Percentiles rank a stretch among this genome's conserved stretches.
Evolutionary conservation across 139 green algal species (phyloP).

Genomic region (Tetradesmus obliquus): DNA sequence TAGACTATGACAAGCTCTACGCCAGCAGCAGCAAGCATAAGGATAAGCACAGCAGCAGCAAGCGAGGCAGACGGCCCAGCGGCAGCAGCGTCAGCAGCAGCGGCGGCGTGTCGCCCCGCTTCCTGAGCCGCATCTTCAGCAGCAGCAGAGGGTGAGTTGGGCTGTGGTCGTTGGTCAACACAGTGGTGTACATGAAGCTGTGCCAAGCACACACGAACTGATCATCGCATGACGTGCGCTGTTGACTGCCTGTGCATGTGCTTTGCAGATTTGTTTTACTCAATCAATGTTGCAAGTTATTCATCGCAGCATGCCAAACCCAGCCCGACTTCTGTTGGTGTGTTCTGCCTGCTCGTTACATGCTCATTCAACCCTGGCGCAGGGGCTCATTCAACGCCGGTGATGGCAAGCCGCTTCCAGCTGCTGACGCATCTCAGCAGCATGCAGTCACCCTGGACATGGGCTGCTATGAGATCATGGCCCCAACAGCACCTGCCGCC

Average conservation of each 20-base stretch:
- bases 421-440: background rate
- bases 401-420: background rate
- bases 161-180: background rate
- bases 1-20: slow-evolving; percentile 26
- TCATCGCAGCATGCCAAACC: too few species aligned
- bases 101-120: background rate
- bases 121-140: background rate
- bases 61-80: background rate
- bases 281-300: too few species aligned
- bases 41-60: background rate
- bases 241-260: background rate
- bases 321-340: too few species aligned
- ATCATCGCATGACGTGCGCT: too few species aligned
- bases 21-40: background rate
- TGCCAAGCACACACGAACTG: too few species aligned
- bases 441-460: slow-evolving; percentile 30
- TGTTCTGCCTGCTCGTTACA: too few species aligned
- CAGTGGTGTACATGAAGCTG: too few species aligned
- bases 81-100: background rate
- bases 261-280: too few species aligned
- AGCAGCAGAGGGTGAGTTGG: background rate
- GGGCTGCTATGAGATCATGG: slow-evolving; percentile 4
- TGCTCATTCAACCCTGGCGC: too few species aligned
- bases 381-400: background rate
- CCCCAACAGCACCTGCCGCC: background rate